These are phyloP conservation scores for Spathaspora arborariae DNA, from an alignment of 805 yeast genomes.

Conservation along the genomic window DNA sequence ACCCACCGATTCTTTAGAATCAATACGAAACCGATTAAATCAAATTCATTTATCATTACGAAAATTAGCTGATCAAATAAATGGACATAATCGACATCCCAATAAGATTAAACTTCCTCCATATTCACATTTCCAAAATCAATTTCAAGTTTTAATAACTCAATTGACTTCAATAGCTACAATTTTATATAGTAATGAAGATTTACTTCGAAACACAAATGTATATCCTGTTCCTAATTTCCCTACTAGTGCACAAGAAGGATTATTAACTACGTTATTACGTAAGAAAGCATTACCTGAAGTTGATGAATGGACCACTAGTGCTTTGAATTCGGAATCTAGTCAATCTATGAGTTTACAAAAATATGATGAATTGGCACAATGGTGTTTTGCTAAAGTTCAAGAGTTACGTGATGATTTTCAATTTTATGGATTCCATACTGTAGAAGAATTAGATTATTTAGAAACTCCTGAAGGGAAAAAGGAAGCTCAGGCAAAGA, in stretches of 20 bases:
- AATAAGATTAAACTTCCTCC: constrained; percentile 35
- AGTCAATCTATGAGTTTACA: constrained; percentile 13
- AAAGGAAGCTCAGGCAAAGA: constrained; percentile 21
- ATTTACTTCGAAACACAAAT: constrained; percentile 59
- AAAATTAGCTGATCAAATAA: constrained; percentile 34
- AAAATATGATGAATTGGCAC: constrained; percentile 62
- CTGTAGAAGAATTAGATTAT: constrained; percentile 43
- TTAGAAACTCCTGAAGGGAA: constrained; percentile 31
- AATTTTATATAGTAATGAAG: constrained; percentile 60
- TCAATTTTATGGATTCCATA: constrained; percentile 59
- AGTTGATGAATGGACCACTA: constrained; percentile 78
- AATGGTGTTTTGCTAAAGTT: constrained; percentile 60
- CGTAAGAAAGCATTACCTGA: constrained; percentile 90
- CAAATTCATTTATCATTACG: constrained; percentile 40
- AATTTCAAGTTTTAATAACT: constrained; percentile 76
- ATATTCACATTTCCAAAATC: constrained; percentile 74
- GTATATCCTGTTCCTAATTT: constrained; percentile 82
- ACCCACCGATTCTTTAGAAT: constrained; percentile 37
- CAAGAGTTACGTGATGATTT: constrained; percentile 52
- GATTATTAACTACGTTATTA: constrained; percentile 75
- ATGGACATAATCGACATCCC: constrained; percentile 33
- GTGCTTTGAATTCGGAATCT: constrained; percentile 21
- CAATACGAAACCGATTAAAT: constrained; percentile 37
- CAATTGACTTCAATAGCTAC: constrained; percentile 77
- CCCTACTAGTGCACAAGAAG: constrained; percentile 82